Evolutionary conservation across 768 basidiomycete species (phyloP).

Genomic region (Calocybe cyanea): DNA sequence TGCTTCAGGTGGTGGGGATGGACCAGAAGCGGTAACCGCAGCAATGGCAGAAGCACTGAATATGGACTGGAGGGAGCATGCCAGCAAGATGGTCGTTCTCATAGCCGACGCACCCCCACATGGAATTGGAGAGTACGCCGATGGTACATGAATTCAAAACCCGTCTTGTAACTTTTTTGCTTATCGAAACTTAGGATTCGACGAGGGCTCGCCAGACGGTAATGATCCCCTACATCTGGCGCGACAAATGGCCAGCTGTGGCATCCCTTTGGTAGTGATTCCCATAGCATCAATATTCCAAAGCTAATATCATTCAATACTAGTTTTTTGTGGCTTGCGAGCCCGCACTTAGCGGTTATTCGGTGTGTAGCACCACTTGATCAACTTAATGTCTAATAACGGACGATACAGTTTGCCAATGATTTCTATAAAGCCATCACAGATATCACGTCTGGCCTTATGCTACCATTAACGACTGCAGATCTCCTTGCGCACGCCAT

Average conservation of each 20-base stretch:
- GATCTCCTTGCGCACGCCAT: slow-evolving; percentile 94
- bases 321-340: slow-evolving; percentile 99
- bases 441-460: slow-evolving; percentile 88
- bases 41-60: slow-evolving; percentile 81
- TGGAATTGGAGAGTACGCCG: slow-evolving; percentile 95
- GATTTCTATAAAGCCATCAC: slow-evolving; percentile 95
- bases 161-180: slow-evolving; percentile 7
- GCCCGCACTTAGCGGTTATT: slow-evolving; percentile 90
- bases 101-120: slow-evolving; percentile 98
- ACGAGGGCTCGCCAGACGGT: slow-evolving; percentile 92
- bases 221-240: slow-evolving; percentile 86
- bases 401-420: slow-evolving; percentile 63
- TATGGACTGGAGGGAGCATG: slow-evolving; percentile 86
- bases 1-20: slow-evolving; percentile 90
- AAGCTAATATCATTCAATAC: slow-evolving; percentile 5
- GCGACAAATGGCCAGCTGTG: slow-evolving; percentile 83
- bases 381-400: slow-evolving; percentile 3
- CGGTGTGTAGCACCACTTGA: slow-evolving; percentile 43
- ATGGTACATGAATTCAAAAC: slow-evolving; percentile 53
- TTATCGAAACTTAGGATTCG: slow-evolving; percentile 60
- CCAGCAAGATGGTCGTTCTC: slow-evolving; percentile 94
- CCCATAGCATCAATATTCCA: slow-evolving; percentile 8
- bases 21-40: slow-evolving; percentile 95
- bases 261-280: slow-evolving; percentile 74
- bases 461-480: slow-evolving; percentile 95